Evolutionary conservation across 23 red algal genomes (phyloP).

Genomic region (Cyanidiococcus yangmingshanensis): DNA sequence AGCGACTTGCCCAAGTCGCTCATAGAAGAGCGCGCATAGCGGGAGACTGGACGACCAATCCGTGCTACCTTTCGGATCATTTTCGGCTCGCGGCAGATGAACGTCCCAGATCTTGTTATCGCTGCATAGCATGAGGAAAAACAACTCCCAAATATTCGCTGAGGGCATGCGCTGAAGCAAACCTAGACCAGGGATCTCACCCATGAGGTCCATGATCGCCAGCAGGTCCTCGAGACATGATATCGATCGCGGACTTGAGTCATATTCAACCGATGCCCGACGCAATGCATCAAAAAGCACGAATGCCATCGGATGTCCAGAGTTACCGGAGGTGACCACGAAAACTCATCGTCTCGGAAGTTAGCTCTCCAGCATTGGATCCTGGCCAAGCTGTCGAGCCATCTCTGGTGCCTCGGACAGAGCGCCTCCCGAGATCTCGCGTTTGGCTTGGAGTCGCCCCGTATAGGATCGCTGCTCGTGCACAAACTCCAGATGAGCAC

Average conservation of each 20-base stretch:
- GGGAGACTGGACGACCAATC: not conserved
- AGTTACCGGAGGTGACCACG: not conserved
- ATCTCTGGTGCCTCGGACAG: not conserved
- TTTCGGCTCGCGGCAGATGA: not conserved
- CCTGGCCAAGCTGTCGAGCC: not conserved
- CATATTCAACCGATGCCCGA: not conserved
- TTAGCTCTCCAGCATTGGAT: not conserved
- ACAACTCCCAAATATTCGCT: not conserved
- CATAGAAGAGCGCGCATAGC: not conserved
- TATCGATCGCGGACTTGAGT: not conserved
- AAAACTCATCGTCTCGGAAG: not conserved
- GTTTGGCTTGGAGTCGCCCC: not conserved
- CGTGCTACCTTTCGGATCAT: not conserved
- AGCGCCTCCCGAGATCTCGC: not conserved
- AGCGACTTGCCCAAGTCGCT: not conserved
- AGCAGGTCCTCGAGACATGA: not conserved
- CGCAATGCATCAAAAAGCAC: not conserved
- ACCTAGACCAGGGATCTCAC: not conserved
- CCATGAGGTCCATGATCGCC: not conserved
- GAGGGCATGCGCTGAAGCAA: not conserved
- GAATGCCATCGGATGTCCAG: not conserved
- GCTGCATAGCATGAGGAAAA: not conserved
- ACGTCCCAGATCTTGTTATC: not conserved
- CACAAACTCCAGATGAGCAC: not conserved
- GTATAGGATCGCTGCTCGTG: not conserved